Percentiles rank a stretch among this genome's conserved stretches.
Conservation (phyloP, 176 grass and related monocot genomes). For the Metroxylon sagu region DNA sequence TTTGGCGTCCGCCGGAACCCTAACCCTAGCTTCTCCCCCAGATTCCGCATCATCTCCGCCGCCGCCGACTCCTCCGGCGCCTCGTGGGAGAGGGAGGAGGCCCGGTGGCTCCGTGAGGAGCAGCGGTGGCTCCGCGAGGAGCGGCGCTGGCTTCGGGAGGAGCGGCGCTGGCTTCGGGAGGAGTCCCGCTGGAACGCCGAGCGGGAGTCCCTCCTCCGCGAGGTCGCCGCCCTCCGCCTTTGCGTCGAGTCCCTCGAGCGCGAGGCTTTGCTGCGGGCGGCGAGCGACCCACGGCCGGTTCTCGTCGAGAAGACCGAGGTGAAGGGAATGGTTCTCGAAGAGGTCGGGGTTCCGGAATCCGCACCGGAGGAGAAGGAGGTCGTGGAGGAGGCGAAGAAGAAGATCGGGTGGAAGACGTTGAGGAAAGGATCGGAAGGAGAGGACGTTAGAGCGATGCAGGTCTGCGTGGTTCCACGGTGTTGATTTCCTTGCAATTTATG, state of each 20-base stretch:
- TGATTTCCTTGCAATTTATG: background rate
- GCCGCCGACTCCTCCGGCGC: conserved; percentile 12
- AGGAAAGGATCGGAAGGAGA: conserved; percentile 65
- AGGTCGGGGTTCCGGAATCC: conserved; percentile 10
- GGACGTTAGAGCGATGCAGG: conserved; percentile 84
- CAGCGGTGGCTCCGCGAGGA: conserved; percentile 75
- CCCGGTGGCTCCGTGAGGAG: conserved; percentile 76
- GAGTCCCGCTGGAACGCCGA: conserved; percentile 63
- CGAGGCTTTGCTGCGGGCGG: background rate
- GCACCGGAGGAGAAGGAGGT: conserved; percentile 14
- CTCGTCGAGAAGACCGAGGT: conserved; percentile 46
- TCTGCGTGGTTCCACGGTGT: conserved; percentile 8
- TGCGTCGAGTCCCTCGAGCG: conserved; percentile 52
- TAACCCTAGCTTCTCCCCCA: background rate
- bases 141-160: conserved; percentile 67
- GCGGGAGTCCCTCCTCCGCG: conserved; percentile 53
- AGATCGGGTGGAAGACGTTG: conserved; percentile 29
- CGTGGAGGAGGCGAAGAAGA: conserved; percentile 11
- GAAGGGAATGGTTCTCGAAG: conserved; percentile 51
- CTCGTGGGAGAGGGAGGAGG: conserved; percentile 68
- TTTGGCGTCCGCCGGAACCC: background rate
- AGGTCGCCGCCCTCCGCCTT: conserved; percentile 49
- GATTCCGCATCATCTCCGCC: background rate
- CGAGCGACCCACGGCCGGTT: conserved; percentile 1
- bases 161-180: conserved; percentile 69